Conservation (phyloP, 371 early-diverging fungal genomes). For the Mycotypha africana region DNA sequence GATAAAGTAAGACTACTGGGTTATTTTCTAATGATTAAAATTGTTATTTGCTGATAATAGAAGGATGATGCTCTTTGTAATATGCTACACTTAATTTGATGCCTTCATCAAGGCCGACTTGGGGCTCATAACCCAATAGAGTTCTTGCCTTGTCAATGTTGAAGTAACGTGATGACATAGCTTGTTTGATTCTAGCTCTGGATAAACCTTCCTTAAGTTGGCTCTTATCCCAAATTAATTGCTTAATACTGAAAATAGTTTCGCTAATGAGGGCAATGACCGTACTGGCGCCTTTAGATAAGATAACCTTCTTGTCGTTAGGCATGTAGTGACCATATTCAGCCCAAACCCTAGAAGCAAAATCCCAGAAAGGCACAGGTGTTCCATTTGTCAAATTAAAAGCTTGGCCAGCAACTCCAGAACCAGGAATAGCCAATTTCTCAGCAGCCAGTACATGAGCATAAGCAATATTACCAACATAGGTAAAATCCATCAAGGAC, state of each 20-base stretch:
- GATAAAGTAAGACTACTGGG: too few species aligned
- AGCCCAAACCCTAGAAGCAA: conserved; percentile 64
- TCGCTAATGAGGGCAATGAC: conserved; percentile 52
- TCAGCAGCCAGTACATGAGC: conserved; percentile 89
- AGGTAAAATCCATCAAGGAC: conserved; percentile 87
- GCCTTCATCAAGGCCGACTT: conserved; percentile 71
- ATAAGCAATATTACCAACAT: conserved; percentile 90
- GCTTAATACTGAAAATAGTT: conserved; percentile 40
- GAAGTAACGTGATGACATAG: conserved; percentile 75
- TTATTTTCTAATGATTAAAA: too few species aligned
- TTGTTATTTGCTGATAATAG: not conserved
- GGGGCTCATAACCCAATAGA: conserved; percentile 75
- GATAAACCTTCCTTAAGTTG: conserved; percentile 56
- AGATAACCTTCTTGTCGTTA: conserved; percentile 36
- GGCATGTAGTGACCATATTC: conserved; percentile 46
- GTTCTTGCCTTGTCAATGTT: conserved; percentile 75
- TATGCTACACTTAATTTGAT: conserved; percentile 32
- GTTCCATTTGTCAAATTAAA: conserved; percentile 92
- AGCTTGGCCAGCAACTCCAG: conserved; percentile 59
- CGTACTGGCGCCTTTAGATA: conserved; percentile 40
- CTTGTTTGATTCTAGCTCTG: conserved; percentile 61
- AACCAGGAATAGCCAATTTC: conserved; percentile 46
- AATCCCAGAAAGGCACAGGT: conserved; percentile 92
- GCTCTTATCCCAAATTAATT: conserved; percentile 37
- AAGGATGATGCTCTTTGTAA: conserved; percentile 13